Evolutionary conservation across 2,329 filamentous ascomycete species (phyloP).

Genomic region (Xylariomycetidae sp.): DNA sequence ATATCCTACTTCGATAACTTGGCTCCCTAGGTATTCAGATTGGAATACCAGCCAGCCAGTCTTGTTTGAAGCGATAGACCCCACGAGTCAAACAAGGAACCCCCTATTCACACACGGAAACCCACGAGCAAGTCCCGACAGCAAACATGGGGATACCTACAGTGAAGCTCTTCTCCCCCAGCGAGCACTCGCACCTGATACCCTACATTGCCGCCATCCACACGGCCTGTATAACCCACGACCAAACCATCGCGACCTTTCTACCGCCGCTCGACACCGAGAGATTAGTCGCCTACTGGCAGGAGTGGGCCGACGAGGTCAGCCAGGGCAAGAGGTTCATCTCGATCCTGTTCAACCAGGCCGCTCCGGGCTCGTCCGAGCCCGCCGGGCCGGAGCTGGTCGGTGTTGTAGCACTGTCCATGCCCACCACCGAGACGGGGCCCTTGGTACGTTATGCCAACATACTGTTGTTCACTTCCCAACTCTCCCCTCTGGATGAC

Average conservation of each 20-base stretch:
- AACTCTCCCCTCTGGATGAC: too few species aligned
- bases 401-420: constrained; percentile 51
- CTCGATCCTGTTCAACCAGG: constrained; percentile 42
- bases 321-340: constrained; percentile 42
- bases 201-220: constrained; percentile 6
- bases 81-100: too few species aligned
- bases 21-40: too few species aligned
- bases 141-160: constrained; percentile 14
- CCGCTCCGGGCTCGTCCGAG: constrained; percentile 25
- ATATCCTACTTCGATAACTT: too few species aligned
- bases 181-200: constrained; percentile 43
- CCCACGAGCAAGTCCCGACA: too few species aligned
- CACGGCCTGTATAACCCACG: constrained; percentile 43
- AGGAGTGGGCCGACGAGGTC: constrained; percentile 2
- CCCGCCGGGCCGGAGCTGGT: constrained; percentile 33
- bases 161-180: constrained; percentile 39
- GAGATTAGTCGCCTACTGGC: constrained; percentile 5
- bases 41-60: too few species aligned
- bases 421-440: constrained; percentile 51
- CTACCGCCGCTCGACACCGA: constrained; percentile 47
- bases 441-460: too few species aligned
- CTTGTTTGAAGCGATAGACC: too few species aligned
- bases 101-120: too few species aligned
- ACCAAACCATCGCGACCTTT: constrained; percentile 54
- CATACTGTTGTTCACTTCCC: too few species aligned